These are phyloP conservation scores for Talaromyces nanjingensis DNA, from an alignment of 495 filamentous ascomycete species.

Conservation along the genomic window DNA sequence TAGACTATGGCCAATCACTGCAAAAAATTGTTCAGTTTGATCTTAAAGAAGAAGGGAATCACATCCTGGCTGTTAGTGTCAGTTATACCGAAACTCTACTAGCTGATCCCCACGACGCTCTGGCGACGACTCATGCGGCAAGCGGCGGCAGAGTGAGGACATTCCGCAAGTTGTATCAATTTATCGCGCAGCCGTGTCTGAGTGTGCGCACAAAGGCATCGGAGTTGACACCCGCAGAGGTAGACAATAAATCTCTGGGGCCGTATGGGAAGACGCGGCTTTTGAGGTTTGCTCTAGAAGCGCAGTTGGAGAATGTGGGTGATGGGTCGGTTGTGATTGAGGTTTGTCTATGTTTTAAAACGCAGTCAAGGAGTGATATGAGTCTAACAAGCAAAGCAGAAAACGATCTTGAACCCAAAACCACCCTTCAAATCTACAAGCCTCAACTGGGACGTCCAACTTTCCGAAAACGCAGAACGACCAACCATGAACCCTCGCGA, in stretches of 20 bases:
- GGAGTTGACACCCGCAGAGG: conserved; percentile 40
- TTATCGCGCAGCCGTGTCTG: conserved; percentile 80
- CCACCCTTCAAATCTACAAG: conserved; percentile 49
- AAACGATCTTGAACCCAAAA: conserved; percentile 46
- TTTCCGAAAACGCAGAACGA: conserved; percentile 22
- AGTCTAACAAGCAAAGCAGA: too few species aligned
- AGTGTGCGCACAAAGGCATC: conserved; percentile 86
- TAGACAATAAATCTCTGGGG: conserved; percentile 37
- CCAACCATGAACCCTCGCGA: conserved; percentile 78
- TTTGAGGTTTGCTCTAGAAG: conserved; percentile 65
- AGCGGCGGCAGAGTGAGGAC: conserved; percentile 64
- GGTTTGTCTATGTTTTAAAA: conserved; percentile 14
- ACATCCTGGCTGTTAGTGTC: conserved; percentile 90
- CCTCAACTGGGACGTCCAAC: conserved; percentile 49
- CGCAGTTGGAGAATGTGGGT: conserved; percentile 89
- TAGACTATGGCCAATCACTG: conserved; percentile 61
- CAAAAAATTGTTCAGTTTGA: conserved; percentile 82
- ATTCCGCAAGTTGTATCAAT: conserved; percentile 95
- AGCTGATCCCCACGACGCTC: conserved; percentile 48
- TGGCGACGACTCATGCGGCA: not conserved
- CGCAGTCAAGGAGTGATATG: too few species aligned
- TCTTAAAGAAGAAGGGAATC: conserved; percentile 87
- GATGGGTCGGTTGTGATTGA: conserved; percentile 38
- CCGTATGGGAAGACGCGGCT: conserved; percentile 40
- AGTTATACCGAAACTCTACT: conserved; percentile 68